Percentiles rank a stretch among this genome's conserved stretches.
Evolutionary conservation across 2,329 filamentous ascomycete species (phyloP).

Genomic region (Neofusicoccum laricinum): DNA sequence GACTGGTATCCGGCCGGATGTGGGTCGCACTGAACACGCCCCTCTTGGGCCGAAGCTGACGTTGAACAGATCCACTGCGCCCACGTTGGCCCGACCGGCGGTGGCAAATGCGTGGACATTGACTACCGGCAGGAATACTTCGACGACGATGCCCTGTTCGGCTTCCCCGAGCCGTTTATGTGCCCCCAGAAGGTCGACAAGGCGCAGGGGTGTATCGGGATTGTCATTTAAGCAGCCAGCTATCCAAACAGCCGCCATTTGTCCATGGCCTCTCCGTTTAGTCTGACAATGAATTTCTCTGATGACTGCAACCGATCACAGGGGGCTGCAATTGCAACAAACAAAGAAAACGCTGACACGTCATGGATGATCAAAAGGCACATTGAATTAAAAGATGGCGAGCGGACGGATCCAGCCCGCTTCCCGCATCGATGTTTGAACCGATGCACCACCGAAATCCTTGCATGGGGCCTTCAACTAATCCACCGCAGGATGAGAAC

Average conservation of each 20-base stretch:
- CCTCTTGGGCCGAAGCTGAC: neutral
- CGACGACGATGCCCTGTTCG: constrained; percentile 24
- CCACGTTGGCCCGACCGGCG: constrained; percentile 29
- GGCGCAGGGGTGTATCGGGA: neutral
- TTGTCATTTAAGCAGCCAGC: too few species aligned
- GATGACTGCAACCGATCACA: neutral
- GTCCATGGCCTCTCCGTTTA: too few species aligned
- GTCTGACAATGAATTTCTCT: too few species aligned
- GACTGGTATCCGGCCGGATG: constrained; percentile 24
- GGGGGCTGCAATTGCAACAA: neutral
- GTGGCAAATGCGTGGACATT: constrained; percentile 28
- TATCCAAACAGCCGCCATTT: too few species aligned
- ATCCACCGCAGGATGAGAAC: too few species aligned
- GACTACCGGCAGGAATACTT: constrained; percentile 27
- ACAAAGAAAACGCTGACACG: too few species aligned
- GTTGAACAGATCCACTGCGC: constrained; percentile 23
- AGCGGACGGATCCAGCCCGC: too few species aligned
- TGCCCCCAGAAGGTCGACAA: neutral
- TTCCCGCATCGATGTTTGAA: too few species aligned
- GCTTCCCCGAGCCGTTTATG: neutral
- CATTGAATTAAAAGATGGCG: too few species aligned
- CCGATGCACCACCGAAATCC: too few species aligned
- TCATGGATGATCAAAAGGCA: too few species aligned
- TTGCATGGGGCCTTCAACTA: too few species aligned
- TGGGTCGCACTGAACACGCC: neutral